phyloP scores from a whole-genome alignment of 176 grass and related monocot species.

The Oryza punctata region DNA sequence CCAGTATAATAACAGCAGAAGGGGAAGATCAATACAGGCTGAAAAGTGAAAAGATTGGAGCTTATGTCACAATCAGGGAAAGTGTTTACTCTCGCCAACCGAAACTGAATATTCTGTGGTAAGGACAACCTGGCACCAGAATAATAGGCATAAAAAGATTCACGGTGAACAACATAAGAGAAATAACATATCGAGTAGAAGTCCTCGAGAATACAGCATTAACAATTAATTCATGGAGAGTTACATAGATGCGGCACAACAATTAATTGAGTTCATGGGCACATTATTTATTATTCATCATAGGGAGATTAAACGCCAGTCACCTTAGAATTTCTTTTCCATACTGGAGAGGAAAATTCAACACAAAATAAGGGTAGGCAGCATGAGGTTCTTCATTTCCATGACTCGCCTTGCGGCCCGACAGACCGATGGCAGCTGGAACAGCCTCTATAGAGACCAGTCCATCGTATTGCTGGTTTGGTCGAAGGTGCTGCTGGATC shows the following conservation, averaged over 20 bases:
- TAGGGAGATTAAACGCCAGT: slow-evolving; percentile 16
- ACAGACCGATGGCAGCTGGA: neutral
- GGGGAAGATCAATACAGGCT: neutral
- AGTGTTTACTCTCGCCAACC: neutral
- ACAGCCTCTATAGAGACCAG: slow-evolving; percentile 72
- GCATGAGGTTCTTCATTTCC: slow-evolving; percentile 27
- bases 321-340: slow-evolving; percentile 11
- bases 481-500: slow-evolving; percentile 45
- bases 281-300: slow-evolving; percentile 12
- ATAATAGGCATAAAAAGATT: neutral
- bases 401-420: slow-evolving; percentile 10
- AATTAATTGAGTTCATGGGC: slow-evolving; percentile 39
- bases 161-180: slow-evolving; percentile 1
- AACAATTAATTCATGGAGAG: slow-evolving; percentile 34
- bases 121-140: neutral
- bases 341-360: slow-evolving; percentile 27
- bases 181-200: slow-evolving; percentile 32
- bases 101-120: neutral
- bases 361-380: slow-evolving; percentile 17
- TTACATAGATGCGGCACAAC: slow-evolving; percentile 32
- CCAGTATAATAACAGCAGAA: neutral
- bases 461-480: slow-evolving; percentile 51
- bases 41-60: neutral
- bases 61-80: neutral
- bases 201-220: slow-evolving; percentile 24